These are phyloP conservation scores for Candida sonorensis DNA, from an alignment of 805 yeast genomes.

Conservation along the genomic window DNA sequence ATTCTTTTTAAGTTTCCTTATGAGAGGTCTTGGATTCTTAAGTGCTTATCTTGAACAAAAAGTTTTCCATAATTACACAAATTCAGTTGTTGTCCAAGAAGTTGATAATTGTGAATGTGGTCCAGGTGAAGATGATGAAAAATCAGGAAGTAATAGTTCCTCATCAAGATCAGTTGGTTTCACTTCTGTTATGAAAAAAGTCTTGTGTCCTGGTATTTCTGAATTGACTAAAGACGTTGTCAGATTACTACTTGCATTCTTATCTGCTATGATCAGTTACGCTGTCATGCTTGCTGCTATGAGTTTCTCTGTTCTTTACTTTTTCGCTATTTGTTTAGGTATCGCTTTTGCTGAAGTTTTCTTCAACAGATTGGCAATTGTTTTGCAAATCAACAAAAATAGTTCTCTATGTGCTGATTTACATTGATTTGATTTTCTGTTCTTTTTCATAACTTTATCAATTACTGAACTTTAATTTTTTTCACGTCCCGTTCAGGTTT, in stretches of 20 bases:
- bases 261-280: conserved; percentile 61
- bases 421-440: conserved; percentile 15
- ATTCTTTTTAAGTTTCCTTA: conserved; percentile 50
- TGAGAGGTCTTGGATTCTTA: conserved; percentile 53
- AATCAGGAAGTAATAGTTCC: conserved; percentile 9
- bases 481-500: too few species aligned
- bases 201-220: conserved; percentile 28
- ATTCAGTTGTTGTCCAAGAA: conserved; percentile 24
- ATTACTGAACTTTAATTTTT: too few species aligned
- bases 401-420: conserved; percentile 24
- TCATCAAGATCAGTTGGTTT: neutral
- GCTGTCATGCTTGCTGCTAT: conserved; percentile 75
- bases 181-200: conserved; percentile 15
- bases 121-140: conserved; percentile 18
- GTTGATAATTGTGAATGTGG: conserved; percentile 30
- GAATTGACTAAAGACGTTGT: conserved; percentile 45
- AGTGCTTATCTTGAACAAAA: conserved; percentile 61
- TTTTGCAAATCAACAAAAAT: conserved; percentile 29
- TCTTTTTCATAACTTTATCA: neutral
- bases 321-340: conserved; percentile 69
- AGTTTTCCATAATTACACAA: conserved; percentile 44
- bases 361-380: conserved; percentile 51
- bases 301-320: conserved; percentile 60
- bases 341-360: conserved; percentile 63
- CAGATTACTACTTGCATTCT: conserved; percentile 48